Base-by-base conservation (phyloP, 371 early-diverging fungal species). In the Phascolomyces articulosus region DNA sequence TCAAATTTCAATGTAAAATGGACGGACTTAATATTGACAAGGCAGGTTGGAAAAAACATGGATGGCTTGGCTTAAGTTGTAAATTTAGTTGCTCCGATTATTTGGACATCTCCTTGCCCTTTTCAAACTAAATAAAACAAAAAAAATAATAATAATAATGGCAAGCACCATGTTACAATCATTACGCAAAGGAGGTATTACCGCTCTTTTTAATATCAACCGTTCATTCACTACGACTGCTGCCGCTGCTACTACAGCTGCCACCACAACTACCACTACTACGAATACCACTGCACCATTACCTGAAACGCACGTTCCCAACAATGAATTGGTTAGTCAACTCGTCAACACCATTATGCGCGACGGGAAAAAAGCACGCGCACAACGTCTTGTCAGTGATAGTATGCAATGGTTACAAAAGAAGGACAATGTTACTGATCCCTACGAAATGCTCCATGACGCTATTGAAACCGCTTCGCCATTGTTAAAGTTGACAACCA, bases 311-410 rank as follows among this genome's bases (percentile, higher is more conserved):
- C 40, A 63, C 15, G 71, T 77, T 28, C 76, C 77, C 27, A 74
- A 82, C n/a, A 88, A 94, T 70, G 87, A 90, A 18, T 79, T 92
- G 16, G 71, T 94, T 18, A 79, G 85, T 26, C 95, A 94, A 58
- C 65, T 93, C 9, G 92, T 93, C 57, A 95, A 95, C 75, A 90
- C 91, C 63, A 79, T 95, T 56, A 95, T 95, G 95, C 81, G 90
- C 54, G 88, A 93, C 58, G 95, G 95, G 53, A 90, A 91, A 74
- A 94, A 94, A 70, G 84, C 87, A 18, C 80, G 82, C 21, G 95
- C 96, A 18, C 88, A 93, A 64, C 73, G 88, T 6, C 77, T 89
- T 31, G 79, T 96, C 0, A 71, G 75, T 21, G 86, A 89, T 63
- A 91, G 95, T 20, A 75, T 95, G 65, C 64, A 82, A 49, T 81